A percentile compares a stretch with the other conserved stretches of the same genome.
Evolutionary conservation across 371 early-diverging fungal genomes (phyloP).

Genomic region (Choanephora cucurbitarum): DNA sequence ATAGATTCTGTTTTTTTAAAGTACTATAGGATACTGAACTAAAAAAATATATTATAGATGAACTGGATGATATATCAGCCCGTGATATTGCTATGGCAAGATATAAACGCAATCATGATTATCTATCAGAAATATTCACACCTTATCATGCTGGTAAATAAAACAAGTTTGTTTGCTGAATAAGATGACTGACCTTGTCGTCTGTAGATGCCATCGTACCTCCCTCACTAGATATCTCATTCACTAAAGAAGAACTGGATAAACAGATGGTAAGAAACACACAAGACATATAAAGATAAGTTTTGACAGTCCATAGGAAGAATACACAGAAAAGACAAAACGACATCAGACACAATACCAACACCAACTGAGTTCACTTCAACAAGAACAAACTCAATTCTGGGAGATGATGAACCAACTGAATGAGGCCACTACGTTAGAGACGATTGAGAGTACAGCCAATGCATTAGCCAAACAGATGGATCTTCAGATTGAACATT

Average conservation of each 20-base stretch:
- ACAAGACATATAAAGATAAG: neutral
- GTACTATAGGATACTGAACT: no score
- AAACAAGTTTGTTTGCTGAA: conserved; percentile 4
- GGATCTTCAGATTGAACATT: conserved; percentile 32
- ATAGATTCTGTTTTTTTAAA: neutral
- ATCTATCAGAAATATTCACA: conserved; percentile 75
- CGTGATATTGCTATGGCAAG: conserved; percentile 77
- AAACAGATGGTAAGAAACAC: conserved; percentile 27
- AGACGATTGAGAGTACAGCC: conserved; percentile 28
- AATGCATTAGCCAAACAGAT: conserved; percentile 20
- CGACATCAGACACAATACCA: conserved; percentile 33
- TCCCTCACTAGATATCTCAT: conserved; percentile 37
- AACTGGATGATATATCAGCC: conserved; percentile 67
- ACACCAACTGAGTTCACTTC: conserved; percentile 37
- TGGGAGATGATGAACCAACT: conserved; percentile 45
- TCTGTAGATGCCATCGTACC: conserved; percentile 36
- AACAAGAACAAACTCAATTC: conserved; percentile 39
- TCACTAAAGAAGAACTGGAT: conserved; percentile 41
- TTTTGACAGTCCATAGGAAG: conserved; percentile 25
- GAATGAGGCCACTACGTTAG: conserved; percentile 41
- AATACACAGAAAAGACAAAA: conserved; percentile 32
- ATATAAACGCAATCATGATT: conserved; percentile 82
- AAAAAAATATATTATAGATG: conserved; percentile 57
- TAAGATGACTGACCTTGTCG: neutral
- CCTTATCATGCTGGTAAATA: conserved; percentile 64